Evolutionary conservation across 1,284 basidiomycete genomes (phyloP), one percentile per base, ranked within the genome.

Genomic region (Coniferiporia sulphurascens): DNA sequence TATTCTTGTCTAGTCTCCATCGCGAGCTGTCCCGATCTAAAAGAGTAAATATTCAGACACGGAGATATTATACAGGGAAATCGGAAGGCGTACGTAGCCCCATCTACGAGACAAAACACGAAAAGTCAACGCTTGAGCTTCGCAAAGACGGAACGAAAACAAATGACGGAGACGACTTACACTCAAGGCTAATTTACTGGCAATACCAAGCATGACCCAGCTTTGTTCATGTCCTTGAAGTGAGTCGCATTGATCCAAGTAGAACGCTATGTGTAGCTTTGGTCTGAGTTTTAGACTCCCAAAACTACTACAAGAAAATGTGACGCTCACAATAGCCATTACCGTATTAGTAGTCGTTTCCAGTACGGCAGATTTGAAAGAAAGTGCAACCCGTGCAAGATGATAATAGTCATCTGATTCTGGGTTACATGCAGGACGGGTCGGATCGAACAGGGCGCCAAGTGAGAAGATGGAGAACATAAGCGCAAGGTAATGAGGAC

Each of bases 371-470:
- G 79, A 73, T 21, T 74, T 74, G 48, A 80, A 76, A 21, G 73
- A 71, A n/a, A 85, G 65, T 2, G 81, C 71, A 1, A 81, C 75
- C 4, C 81, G 76, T 3, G 84, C 74, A 7, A 87, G 67, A 48
- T 81, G 73, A 64, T 81, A 82, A 63, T 82, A 87, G 55, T 87
- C 84, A 56, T 81, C 74, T 8, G 84, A 78, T 58, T 83, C 77
- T 5, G 76, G 66, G 4, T 75, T 72, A 63, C 77, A 78, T 19
- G 80, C 70, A 0, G 74, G 73, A 19, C 68, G 68, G 35, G 70
- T 62, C 21, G 73, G 66, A 64, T 86, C 83, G 59, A 84, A 79
- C 13, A 85, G 70, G 0, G 77, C 67, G 1, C 74, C 81, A 13
- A 83, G 69, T 13, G 81, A 75, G 61, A 83, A 77, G 13, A 86